phyloP scores from a whole-genome alignment of 2,329 filamentous ascomycete genomes.

The Monosporascus sp. region DNA sequence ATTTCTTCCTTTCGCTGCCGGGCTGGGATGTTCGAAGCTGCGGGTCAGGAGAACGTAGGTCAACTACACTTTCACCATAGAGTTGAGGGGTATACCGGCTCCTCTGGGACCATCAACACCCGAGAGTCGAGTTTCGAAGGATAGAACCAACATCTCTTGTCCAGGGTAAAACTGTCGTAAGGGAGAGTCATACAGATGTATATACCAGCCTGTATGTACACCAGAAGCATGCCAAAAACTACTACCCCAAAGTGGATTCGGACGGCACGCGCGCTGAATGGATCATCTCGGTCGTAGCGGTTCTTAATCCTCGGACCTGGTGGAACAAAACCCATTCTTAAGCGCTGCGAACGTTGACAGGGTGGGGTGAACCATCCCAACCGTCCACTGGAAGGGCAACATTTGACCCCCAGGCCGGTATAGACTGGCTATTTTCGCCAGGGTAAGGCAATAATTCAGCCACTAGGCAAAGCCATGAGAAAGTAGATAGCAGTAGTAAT shows the following conservation, averaged over 20 bases:
- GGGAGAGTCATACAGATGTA: slow-evolving; percentile 17
- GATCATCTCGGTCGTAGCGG: slow-evolving; percentile 10
- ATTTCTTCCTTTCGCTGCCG: not conserved
- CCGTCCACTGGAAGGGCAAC: slow-evolving; percentile 16
- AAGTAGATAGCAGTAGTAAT: not conserved
- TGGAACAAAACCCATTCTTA: slow-evolving; percentile 15
- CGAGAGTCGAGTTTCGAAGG: not conserved
- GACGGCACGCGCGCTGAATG: slow-evolving; percentile 12
- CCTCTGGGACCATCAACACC: not conserved
- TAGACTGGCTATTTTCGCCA: not conserved
- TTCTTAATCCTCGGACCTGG: slow-evolving; percentile 7
- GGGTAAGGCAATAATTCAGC: not conserved
- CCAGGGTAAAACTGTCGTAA: slow-evolving; percentile 4
- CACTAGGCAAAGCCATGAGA: not conserved
- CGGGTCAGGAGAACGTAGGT: not conserved
- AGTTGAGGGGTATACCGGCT: not conserved
- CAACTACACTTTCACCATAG: no score
- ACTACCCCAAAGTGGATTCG: slow-evolving; percentile 1
- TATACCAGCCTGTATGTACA: slow-evolving; percentile 15
- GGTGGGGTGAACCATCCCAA: slow-evolving; percentile 17
- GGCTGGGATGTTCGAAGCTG: not conserved
- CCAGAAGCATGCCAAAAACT: slow-evolving; percentile 2
- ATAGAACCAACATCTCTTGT: slow-evolving; percentile 8
- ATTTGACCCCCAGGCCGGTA: not conserved
- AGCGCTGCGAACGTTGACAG: slow-evolving; percentile 19